Evolutionary conservation across 2,329 filamentous ascomycete genomes (phyloP).

Genomic region (Talaromyces atroroseus): DNA sequence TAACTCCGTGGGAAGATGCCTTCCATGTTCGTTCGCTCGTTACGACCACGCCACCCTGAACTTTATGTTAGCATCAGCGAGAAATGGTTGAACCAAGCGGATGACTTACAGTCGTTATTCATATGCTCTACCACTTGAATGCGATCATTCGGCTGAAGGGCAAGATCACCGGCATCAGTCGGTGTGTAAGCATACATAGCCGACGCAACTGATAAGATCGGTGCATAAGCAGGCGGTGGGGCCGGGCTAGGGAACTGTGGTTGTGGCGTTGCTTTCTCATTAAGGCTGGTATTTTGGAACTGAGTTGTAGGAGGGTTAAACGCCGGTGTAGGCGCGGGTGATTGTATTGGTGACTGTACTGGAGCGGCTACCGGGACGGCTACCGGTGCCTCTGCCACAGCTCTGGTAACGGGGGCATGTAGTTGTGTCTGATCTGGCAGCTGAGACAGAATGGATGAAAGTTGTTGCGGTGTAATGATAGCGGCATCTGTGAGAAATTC

Average conservation of each 20-base stretch:
- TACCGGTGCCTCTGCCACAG: constrained; percentile 8
- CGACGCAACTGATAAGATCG: constrained; percentile 65
- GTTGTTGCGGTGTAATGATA: constrained; percentile 68
- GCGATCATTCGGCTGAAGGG: constrained; percentile 72
- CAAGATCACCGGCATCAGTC: constrained; percentile 74
- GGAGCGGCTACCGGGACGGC: constrained; percentile 19
- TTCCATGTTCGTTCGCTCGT: constrained; percentile 73
- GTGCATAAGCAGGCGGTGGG: constrained; percentile 45
- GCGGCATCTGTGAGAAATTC: constrained; percentile 80
- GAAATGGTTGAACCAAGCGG: neutral
- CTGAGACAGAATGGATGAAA: constrained; percentile 66
- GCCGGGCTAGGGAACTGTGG: constrained; percentile 40
- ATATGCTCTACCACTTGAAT: constrained; percentile 83
- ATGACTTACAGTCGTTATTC: constrained; percentile 72
- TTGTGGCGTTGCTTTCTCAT: constrained; percentile 36
- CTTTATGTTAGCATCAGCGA: constrained; percentile 14
- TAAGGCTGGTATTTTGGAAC: constrained; percentile 34
- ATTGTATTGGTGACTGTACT: constrained; percentile 15
- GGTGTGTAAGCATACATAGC: constrained; percentile 81
- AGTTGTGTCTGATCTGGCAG: constrained; percentile 53
- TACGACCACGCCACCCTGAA: constrained; percentile 71
- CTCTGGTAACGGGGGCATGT: constrained; percentile 24
- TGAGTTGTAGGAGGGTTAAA: constrained; percentile 36
- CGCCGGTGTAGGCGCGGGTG: constrained; percentile 28
- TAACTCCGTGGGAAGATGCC: constrained; percentile 96